Conservation (phyloP, 129 eudicot genomes). For the Artemisia tridentata region DNA sequence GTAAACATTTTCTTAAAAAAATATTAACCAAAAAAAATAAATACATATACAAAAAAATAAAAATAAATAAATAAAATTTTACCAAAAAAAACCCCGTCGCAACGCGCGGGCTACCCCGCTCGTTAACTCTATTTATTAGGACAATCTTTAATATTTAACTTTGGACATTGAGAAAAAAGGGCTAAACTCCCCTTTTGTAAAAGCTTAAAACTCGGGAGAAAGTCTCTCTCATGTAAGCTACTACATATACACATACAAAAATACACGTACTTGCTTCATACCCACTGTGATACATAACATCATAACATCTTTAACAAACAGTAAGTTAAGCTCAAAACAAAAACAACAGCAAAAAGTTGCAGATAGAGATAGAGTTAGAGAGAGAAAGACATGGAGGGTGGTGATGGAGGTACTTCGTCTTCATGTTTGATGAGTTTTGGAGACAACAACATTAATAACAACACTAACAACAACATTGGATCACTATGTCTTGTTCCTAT, state of each 20-base stretch:
- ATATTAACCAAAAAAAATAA: too few relatives aligned
- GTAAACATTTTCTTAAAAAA: too few relatives aligned
- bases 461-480: slow-evolving; percentile 14
- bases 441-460: slow-evolving; percentile 28
- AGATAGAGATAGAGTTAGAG: slow-evolving; percentile 5
- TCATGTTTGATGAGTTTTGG: slow-evolving; percentile 68
- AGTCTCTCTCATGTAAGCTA: slow-evolving; percentile 17
- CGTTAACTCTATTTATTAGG: too few relatives aligned
- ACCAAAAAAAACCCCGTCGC: too few relatives aligned
- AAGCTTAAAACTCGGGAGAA: slow-evolving; percentile 92
- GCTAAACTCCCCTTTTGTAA: slow-evolving; percentile 41
- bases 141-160: slow-evolving; percentile 22
- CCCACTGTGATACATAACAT: slow-evolving; percentile 7
- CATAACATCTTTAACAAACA: slow-evolving; percentile 27
- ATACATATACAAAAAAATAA: too few relatives aligned
- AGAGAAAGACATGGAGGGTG: slow-evolving; percentile 33
- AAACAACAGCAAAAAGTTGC: neutral
- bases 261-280: slow-evolving; percentile 5
- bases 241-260: neutral
- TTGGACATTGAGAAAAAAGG: slow-evolving; percentile 73
- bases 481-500: slow-evolving; percentile 36
- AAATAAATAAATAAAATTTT: too few relatives aligned
- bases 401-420: slow-evolving; percentile 13
- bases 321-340: slow-evolving; percentile 19
- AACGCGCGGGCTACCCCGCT: too few relatives aligned